Percentiles rank a stretch among this genome's conserved stretches.
phyloP scores from a whole-genome alignment of 331 rosid species.

The Quercus lobata region DNA sequence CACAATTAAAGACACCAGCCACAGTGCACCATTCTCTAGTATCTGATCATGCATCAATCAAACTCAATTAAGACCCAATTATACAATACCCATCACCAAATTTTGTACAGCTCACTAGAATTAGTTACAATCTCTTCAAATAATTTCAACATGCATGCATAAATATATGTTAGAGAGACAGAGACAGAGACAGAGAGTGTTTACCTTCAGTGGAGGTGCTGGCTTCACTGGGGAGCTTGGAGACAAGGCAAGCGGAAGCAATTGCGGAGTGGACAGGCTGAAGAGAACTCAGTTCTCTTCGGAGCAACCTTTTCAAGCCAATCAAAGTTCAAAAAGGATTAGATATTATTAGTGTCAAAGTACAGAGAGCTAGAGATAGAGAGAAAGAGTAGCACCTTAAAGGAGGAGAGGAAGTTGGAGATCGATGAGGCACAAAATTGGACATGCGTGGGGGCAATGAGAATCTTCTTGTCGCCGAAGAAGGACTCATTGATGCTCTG shows the following conservation, averaged over 20 bases:
- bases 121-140: background rate
- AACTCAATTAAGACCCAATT: background rate
- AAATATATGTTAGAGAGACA: too few species aligned
- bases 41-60: background rate
- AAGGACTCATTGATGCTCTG: conserved; percentile 3
- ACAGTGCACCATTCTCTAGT: background rate
- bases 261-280: conserved; percentile 38
- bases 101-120: background rate
- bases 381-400: conserved; percentile 20
- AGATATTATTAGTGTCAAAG: background rate
- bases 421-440: conserved; percentile 16
- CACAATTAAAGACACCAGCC: background rate
- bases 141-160: too few species aligned
- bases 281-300: conserved; percentile 53
- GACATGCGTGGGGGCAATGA: conserved; percentile 12
- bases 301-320: conserved; percentile 24
- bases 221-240: conserved; percentile 47
- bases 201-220: conserved; percentile 37
- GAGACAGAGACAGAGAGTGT: background rate
- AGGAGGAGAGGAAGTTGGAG: conserved; percentile 21
- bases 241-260: conserved; percentile 49
- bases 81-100: background rate
- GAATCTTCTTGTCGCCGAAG: conserved; percentile 4
- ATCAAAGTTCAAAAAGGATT: background rate
- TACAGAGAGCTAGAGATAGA: background rate